Conservation (phyloP, 2,329 filamentous ascomycete species). For the Emergomyces orientalis region DNA sequence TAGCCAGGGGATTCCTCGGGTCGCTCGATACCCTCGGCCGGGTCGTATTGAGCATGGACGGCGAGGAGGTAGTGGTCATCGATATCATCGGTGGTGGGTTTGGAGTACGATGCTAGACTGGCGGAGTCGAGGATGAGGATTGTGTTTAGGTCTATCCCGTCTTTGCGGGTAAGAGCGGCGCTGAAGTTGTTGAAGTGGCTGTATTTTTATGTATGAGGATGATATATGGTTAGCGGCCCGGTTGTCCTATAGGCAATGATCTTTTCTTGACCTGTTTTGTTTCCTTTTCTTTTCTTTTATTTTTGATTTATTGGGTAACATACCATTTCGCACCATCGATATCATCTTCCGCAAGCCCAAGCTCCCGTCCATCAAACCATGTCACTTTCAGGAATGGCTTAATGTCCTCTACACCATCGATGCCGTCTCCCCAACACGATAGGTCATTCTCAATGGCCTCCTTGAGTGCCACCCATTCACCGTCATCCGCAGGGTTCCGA, state of each 20-base stretch:
- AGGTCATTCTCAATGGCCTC: slow-evolving; percentile 19
- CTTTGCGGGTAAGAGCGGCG: not conserved
- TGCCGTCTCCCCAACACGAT: slow-evolving; percentile 20
- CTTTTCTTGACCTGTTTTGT: not conserved
- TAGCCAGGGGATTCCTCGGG: slow-evolving; percentile 19
- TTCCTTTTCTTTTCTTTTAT: not conserved
- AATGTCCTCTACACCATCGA: slow-evolving; percentile 16
- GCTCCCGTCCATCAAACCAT: slow-evolving; percentile 21
- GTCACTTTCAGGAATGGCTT: slow-evolving; percentile 19
- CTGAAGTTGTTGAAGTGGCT: slow-evolving; percentile 3
- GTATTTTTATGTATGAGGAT: not conserved
- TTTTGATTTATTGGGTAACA: not conserved
- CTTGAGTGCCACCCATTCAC: slow-evolving; percentile 19
- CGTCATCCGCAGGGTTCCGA: slow-evolving; percentile 11
- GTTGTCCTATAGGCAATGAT: not conserved
- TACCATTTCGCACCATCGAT: slow-evolving; percentile 14
- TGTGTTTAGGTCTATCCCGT: not conserved
- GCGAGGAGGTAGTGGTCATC: slow-evolving; percentile 18
- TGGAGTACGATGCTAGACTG: slow-evolving; percentile 2
- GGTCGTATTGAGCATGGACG: slow-evolving; percentile 21
- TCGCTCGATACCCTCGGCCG: slow-evolving; percentile 8
- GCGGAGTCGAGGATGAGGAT: slow-evolving; percentile 4
- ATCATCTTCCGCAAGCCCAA: slow-evolving; percentile 16
- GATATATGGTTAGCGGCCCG: not conserved
- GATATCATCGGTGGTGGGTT: slow-evolving; percentile 7